These are phyloP conservation scores for Cucurbita moschata DNA, from an alignment of 306 rosid species.

Conservation along the genomic window DNA sequence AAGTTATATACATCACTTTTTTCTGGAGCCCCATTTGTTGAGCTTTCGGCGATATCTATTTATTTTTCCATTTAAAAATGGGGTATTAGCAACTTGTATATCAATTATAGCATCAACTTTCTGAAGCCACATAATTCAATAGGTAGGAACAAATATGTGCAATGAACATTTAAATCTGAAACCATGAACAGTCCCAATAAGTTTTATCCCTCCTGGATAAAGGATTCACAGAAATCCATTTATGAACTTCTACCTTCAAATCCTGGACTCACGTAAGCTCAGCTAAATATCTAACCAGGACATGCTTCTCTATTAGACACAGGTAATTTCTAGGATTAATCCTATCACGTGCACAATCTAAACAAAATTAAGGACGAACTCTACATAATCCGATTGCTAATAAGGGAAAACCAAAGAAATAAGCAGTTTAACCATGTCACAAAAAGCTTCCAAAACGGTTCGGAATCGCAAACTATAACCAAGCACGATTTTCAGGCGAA, in stretches of 20 bases:
- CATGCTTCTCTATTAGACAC: not conserved
- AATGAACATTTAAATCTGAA: not conserved
- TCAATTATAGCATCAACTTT: slow-evolving; percentile 1
- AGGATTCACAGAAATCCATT: not conserved
- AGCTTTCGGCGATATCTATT: slow-evolving; percentile 20
- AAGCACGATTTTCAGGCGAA: not conserved
- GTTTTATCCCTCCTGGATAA: not conserved
- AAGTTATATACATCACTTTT: slow-evolving; percentile 43
- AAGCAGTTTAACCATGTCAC: not conserved
- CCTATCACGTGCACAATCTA: not conserved
- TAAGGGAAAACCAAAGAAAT: too few relatives aligned
- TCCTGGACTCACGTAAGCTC: not conserved
- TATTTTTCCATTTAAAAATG: slow-evolving; percentile 6
- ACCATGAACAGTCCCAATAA: not conserved
- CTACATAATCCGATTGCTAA: not conserved
- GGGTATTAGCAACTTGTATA: slow-evolving; percentile 6
- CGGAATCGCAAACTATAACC: not conserved
- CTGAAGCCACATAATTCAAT: not conserved
- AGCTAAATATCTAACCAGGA: not conserved
- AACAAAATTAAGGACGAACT: not conserved
- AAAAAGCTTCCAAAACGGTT: not conserved
- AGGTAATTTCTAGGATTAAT: not conserved
- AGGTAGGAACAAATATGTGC: not conserved
- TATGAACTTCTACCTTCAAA: not conserved
- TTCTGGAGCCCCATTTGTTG: slow-evolving; percentile 33